phyloP scores from a whole-genome alignment of 495 filamentous ascomycete species.

The Clohesyomyces aquaticus region DNA sequence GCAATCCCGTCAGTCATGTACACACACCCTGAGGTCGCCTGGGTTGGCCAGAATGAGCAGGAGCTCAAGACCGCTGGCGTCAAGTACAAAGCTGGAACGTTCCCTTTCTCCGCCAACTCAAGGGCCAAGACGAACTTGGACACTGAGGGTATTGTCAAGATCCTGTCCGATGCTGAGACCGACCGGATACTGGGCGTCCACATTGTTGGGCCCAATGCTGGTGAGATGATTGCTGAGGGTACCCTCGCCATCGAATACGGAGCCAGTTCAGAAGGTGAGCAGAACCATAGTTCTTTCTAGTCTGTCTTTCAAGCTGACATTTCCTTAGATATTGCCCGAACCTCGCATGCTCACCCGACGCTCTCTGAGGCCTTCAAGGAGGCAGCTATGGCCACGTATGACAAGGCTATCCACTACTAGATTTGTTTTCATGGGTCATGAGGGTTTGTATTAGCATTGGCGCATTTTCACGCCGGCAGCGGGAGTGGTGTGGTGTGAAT shows the following conservation, averaged over 20 bases:
- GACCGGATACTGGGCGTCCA: constrained; percentile 94
- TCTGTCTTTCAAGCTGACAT: constrained; percentile 14
- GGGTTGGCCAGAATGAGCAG: constrained; percentile 97
- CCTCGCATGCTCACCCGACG: constrained; percentile 96
- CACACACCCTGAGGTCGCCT: constrained; percentile 96
- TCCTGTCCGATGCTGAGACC: constrained; percentile 94
- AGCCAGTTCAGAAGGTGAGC: constrained; percentile 81
- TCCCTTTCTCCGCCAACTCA: constrained; percentile 97
- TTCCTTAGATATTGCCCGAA: constrained; percentile 68
- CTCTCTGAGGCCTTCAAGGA: constrained; percentile 98
- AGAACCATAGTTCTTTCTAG: neutral
- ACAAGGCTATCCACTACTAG: constrained; percentile 96
- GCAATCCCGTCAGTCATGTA: constrained; percentile 99
- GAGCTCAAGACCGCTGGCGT: constrained; percentile 88
- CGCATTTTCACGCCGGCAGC: constrained; percentile 29
- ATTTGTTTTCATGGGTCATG: constrained; percentile 13
- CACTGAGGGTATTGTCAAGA: constrained; percentile 95
- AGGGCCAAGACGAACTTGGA: constrained; percentile 98
- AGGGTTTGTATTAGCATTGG: constrained; percentile 29
- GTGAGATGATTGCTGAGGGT: constrained; percentile 99
- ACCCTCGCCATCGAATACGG: constrained; percentile 96
- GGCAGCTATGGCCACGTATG: constrained; percentile 97
- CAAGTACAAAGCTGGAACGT: constrained; percentile 87
- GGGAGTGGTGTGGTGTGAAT: constrained; percentile 43
- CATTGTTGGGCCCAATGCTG: constrained; percentile 93